A percentile compares a stretch with the other conserved stretches of the same genome.
phyloP scores from a whole-genome alignment of 2,329 filamentous ascomycete genomes.

The Pseudocercospora ulei region DNA sequence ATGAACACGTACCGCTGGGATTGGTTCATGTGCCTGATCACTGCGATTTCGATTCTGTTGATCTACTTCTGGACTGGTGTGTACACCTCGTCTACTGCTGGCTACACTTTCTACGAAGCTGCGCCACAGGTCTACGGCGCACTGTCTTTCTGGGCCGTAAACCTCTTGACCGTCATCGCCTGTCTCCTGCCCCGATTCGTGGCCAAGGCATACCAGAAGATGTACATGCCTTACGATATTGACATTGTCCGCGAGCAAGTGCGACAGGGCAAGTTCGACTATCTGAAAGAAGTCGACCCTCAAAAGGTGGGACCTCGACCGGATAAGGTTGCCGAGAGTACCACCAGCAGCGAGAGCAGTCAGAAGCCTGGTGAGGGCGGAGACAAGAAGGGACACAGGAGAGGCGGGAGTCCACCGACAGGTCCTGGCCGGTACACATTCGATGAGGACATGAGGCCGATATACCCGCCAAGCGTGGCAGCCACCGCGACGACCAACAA shows the following conservation, averaged over 20 bases:
- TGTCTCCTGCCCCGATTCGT: constrained; percentile 81
- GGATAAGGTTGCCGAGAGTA: constrained; percentile 43
- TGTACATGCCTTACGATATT: constrained; percentile 82
- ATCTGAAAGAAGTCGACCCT: constrained; percentile 52
- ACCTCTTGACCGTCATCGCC: constrained; percentile 67
- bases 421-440: constrained; percentile 42
- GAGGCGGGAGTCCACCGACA: constrained; percentile 31
- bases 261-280: constrained; percentile 68
- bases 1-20: constrained; percentile 98
- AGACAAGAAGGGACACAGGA: constrained; percentile 35
- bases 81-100: constrained; percentile 56
- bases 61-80: constrained; percentile 95
- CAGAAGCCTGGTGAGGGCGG: constrained; percentile 11
- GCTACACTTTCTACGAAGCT: constrained; percentile 62
- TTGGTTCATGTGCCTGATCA: constrained; percentile 82
- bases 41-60: constrained; percentile 69
- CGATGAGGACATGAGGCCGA: constrained; percentile 80
- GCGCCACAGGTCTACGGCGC: constrained; percentile 70
- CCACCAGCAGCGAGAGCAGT: constrained; percentile 49
- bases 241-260: constrained; percentile 95
- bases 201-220: constrained; percentile 81
- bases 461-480: constrained; percentile 84
- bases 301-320: constrained; percentile 36
- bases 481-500: constrained; percentile 69
- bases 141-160: constrained; percentile 77